Evolutionary conservation across 306 rosid species (phyloP), one percentile per base, ranked within the genome.

Genomic region (Fragaria iinumae): DNA sequence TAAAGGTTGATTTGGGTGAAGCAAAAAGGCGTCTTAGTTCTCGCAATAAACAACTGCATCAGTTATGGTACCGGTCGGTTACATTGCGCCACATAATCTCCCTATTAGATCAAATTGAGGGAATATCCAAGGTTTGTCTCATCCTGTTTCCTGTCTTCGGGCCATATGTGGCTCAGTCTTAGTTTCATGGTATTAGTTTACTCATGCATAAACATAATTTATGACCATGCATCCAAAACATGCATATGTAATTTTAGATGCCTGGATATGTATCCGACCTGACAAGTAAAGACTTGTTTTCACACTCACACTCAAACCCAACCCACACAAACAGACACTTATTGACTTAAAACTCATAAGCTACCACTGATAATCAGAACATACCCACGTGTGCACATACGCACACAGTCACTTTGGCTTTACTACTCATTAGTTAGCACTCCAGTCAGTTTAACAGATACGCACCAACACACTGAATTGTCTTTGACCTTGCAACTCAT

Each of bases 11-110:
- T 91, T 91, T 93, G 84, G 93, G 88, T 5, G 98, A 93, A 81
- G 93, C 99, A 53, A 96, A 93, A 84, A 89, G 75, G 78, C 87
- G 80, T 66, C 92, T 96, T 67, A 96, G 99, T 85, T 92, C 88
- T 39, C 99, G 97, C 86, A 96, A 79, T 83, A 96, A 96, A 79
- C 99, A 96, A 76, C 87, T 96, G 84, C 99, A 96, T 87, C 99
- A 96, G 87, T 84, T 96, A 80, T 96, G 99, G 99, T 93, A 91
- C 86, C 98, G 98, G 50, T 96, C 99, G 3, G 99, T 96, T 74
- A 96, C 98, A 13, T 73, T 96, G 88, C 96, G 98, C 60, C 94
- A 96, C 86, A 96, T 96, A 76, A 96, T 96, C 84, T 87, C 99
- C 79, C 86, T 96, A 67, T 86, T 93, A 85, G 99, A 96, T 91